A percentile compares a stretch with the other conserved stretches of the same genome.
phyloP scores from a whole-genome alignment of 768 basidiomycete genomes.

The Phaeotremella skinneri region DNA sequence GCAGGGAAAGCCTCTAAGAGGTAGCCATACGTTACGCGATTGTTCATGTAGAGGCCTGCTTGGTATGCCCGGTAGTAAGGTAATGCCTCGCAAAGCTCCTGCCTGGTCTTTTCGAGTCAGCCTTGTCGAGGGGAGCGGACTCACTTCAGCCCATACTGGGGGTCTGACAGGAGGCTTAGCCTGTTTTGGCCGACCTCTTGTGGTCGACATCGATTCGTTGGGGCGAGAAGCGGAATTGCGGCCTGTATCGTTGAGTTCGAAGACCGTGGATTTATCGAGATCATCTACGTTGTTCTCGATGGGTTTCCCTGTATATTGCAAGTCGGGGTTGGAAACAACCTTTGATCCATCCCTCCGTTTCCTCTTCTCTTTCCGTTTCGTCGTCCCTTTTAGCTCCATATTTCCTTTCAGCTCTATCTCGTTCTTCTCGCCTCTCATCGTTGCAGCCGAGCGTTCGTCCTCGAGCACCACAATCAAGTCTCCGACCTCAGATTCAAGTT shows the following conservation, averaged over 20 bases:
- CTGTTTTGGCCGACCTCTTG: not conserved
- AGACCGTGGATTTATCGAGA: too few relatives aligned
- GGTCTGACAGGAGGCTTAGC: slow-evolving; percentile 12
- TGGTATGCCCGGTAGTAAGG: slow-evolving; percentile 46
- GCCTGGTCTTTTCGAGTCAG: slow-evolving; percentile 24
- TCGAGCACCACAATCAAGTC: too few relatives aligned
- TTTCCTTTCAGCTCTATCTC: too few relatives aligned
- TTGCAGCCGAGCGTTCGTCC: too few relatives aligned
- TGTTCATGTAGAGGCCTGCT: slow-evolving; percentile 37
- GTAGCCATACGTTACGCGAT: slow-evolving; percentile 34
- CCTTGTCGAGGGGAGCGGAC: not conserved
- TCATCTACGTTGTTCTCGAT: not conserved
- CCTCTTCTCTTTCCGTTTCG: not conserved
- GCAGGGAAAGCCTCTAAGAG: slow-evolving; percentile 39
- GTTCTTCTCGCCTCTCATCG: too few relatives aligned
- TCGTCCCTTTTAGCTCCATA: not conserved
- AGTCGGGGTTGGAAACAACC: not conserved
- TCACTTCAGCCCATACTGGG: slow-evolving; percentile 38
- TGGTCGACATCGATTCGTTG: too few relatives aligned
- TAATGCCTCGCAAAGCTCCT: slow-evolving; percentile 46
- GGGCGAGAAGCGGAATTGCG: too few relatives aligned
- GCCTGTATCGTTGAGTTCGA: too few relatives aligned
- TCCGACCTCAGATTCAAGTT: too few relatives aligned
- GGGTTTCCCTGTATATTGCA: not conserved
- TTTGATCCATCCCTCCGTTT: not conserved